Evolutionary conservation across 441 rosid species (phyloP).

Genomic region (Populus hybrid): DNA sequence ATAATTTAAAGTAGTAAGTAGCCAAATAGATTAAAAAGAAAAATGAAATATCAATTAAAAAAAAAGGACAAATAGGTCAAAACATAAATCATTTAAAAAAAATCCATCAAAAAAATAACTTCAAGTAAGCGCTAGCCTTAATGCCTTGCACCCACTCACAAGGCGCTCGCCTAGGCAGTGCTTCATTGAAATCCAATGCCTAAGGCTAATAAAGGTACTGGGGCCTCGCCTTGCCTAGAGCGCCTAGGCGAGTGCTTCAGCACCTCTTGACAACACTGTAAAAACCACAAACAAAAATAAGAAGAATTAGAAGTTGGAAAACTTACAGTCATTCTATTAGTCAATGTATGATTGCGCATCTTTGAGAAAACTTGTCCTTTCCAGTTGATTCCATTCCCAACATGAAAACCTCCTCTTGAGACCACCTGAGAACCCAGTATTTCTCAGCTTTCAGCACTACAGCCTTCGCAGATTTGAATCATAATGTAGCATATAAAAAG

Average conservation of each 20-base stretch:
- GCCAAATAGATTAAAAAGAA: no score
- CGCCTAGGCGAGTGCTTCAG: not conserved
- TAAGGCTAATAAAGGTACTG: no score
- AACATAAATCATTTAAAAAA: no score
- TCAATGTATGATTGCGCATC: conserved; percentile 97
- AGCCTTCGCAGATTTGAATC: conserved; percentile 14
- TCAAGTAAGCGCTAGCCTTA: no score
- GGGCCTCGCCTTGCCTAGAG: no score
- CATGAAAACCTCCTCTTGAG: conserved; percentile 97
- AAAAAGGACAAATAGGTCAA: no score
- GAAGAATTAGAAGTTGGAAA: conserved; percentile 14
- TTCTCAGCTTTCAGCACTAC: not conserved
- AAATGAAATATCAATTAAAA: no score
- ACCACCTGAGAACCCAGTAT: conserved; percentile 63
- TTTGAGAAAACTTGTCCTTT: conserved; percentile 99
- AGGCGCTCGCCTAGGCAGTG: no score
- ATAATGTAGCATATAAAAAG: conserved; percentile 10
- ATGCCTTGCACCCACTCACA: no score
- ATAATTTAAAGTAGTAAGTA: no score
- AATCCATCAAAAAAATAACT: no score
- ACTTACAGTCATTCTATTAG: conserved; percentile 96
- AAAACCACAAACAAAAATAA: conserved; percentile 4
- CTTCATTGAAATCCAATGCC: no score
- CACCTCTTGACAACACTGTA: not conserved
- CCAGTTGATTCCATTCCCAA: conserved; percentile 99